phyloP scores from a whole-genome alignment of 2,329 filamentous ascomycete species.

The Colletotrichum godetiae region DNA sequence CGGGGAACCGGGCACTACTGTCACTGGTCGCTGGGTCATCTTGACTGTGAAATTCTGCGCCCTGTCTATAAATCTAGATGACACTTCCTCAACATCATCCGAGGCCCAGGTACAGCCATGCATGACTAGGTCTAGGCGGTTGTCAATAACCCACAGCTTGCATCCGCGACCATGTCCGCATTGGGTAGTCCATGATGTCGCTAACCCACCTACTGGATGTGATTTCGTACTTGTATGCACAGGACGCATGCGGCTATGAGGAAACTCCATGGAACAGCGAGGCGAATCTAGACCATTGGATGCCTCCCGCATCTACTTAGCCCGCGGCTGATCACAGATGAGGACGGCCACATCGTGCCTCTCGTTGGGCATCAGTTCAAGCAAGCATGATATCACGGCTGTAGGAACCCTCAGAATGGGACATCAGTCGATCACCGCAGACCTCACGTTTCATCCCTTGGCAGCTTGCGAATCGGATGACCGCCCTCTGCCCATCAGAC shows the following conservation, averaged over 20 bases:
- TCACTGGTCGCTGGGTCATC: not conserved
- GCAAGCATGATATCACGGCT: constrained; percentile 20
- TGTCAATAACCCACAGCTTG: not conserved
- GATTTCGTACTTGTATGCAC: constrained; percentile 5
- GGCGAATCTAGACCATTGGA: constrained; percentile 4
- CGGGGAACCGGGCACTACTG: not conserved
- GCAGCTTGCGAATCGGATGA: constrained; percentile 15
- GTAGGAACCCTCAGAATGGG: not conserved
- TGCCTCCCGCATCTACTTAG: constrained; percentile 16
- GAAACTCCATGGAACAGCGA: not conserved
- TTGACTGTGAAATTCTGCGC: not conserved
- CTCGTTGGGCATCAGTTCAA: constrained; percentile 16
- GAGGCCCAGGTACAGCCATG: constrained; percentile 5
- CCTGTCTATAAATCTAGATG: not conserved
- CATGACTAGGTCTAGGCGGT: constrained; percentile 1
- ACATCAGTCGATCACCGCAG: constrained; percentile 22
- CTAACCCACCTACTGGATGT: not conserved
- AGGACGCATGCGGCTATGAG: constrained; percentile 6
- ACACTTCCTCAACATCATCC: not conserved
- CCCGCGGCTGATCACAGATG: not conserved
- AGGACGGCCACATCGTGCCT: not conserved
- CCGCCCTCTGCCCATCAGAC: not conserved
- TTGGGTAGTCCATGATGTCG: constrained; percentile 5
- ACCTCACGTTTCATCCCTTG: constrained; percentile 3
- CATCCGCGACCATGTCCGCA: constrained; percentile 7